Evolutionary conservation across 805 yeast genomes (phyloP), one percentile per base, ranked within the genome.

Genomic region (Komagataella populi): DNA sequence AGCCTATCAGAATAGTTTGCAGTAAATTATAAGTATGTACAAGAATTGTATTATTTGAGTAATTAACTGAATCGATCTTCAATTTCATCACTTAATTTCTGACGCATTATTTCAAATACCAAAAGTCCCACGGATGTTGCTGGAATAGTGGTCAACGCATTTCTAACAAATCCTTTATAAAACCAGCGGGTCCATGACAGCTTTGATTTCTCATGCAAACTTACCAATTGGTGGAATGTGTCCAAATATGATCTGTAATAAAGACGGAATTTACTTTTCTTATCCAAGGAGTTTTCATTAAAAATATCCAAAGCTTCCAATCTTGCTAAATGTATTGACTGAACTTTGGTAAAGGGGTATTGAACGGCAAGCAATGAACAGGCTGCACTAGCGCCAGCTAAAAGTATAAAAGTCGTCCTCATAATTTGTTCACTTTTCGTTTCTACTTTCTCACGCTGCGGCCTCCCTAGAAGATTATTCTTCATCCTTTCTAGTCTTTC

Each of bases 341-440:
- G 97, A 44, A 90, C 67, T 63, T 85, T 87, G 22, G 80, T 70
- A 39, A 91, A 70, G 0, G 98, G 98, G 57, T 83, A 88, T 59
- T 88, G 96, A 4, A 90, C 81, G 3, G 82, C 73, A 54, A 90
- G 80, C 18, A 90, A 69, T 0, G 87, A 71, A 17, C 82, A 70
- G 0, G 96, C 91, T 0, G 97, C 96, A 5, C 84, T 72, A 7
- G 93, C 87, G 17, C 98, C 98, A 0, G 95, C 96, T 6, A 84
- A 58, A 24, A 91, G 72, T 3, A 88, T 77, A 61, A 84, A 86
- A 1, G 83, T 63, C 1, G 90, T 82, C 57, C 77, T 80, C 48
- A 51, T 18, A 5, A 51, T 30, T 6, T 48, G 18, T 46, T 51
- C 53, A 8, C 50, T 23, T 22, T 46, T 36, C 39, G 39, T 30